Evolutionary conservation across 176 grass and related monocot species (phyloP), one percentile per base, ranked within the genome.

Genomic region (Aegilops sharonensis): DNA sequence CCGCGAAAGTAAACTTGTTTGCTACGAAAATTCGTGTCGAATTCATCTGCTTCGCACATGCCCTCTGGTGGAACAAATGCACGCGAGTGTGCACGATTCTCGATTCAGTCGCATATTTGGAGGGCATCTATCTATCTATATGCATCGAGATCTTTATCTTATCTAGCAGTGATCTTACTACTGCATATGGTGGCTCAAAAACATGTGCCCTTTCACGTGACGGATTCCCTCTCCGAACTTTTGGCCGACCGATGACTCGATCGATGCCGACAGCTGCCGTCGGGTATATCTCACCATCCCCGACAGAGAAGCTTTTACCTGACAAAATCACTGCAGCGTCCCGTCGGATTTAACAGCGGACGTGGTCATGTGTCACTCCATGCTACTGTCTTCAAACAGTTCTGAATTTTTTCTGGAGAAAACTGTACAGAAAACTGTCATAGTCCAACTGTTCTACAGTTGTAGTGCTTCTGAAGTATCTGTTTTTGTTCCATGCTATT

Each of bases 91-190:
- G 67, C 87, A 80, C 34, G 20, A 47, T 74, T 85, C 68, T 64
- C 6, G 59, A 80, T 45, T 43, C 18, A 18, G 34, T 21, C 42
- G n/a, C 68, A 78, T 27, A 57, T 74, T 17, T 11, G 27, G 62
- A 65, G 6, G 68, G 82, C 57, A 89, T 74, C 75, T 89, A 64
- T 68, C 79, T 30, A 84, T 30, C n/a, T 15, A n/a, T 75, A 76
- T 61, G n/a, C 45, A 54, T 76, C 73, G 13, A 48, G 8, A 52
- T 27, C 10, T 61, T 34, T 21, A 32, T 77, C 47, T 57, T 56
- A 56, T 59, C 30, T 35, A 78, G 20, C 29, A 37, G 80, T 72
- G 70, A 64, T 72, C 75, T 48, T 80, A 73, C 76, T 80, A 59
- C 25, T 32, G 5, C 42, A 43, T 72, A 79, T 42, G 39, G 81